Evolutionary conservation across 1,284 basidiomycete genomes (phyloP).

Genomic region (Ustilago tritici): DNA sequence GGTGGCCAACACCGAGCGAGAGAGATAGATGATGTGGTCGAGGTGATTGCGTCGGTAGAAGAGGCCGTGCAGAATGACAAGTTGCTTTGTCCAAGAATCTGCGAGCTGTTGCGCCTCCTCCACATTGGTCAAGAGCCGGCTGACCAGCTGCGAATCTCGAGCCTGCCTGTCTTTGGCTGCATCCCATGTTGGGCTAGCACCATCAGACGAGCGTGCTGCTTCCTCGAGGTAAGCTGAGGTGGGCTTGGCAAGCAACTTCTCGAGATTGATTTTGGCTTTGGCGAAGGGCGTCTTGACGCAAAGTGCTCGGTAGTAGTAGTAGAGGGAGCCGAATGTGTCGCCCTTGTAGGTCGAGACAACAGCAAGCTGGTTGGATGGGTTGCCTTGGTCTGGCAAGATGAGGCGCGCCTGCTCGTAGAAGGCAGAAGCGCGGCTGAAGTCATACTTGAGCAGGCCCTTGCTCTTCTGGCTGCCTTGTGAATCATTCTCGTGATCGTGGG

Average conservation of each 20-base stretch:
- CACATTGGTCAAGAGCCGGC: slow-evolving; percentile 24
- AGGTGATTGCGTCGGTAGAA: slow-evolving; percentile 54
- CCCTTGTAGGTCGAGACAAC: slow-evolving; percentile 86
- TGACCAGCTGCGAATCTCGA: slow-evolving; percentile 31
- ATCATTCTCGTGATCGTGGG: slow-evolving; percentile 33
- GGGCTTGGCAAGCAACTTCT: slow-evolving; percentile 70
- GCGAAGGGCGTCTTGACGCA: slow-evolving; percentile 88
- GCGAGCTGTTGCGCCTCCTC: slow-evolving; percentile 23
- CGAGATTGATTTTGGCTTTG: slow-evolving; percentile 86
- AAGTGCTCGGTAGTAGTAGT: slow-evolving; percentile 91
- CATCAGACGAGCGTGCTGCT: slow-evolving; percentile 21
- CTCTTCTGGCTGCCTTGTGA: slow-evolving; percentile 17
- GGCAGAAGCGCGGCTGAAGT: slow-evolving; percentile 57
- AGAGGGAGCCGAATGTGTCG: slow-evolving; percentile 83
- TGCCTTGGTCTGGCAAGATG: slow-evolving; percentile 70
- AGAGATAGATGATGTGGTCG: slow-evolving; percentile 49
- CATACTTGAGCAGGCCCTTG: slow-evolving; percentile 29
- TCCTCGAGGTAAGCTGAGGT: slow-evolving; percentile 42
- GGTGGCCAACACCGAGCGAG: slow-evolving; percentile 48
- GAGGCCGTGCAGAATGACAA: slow-evolving; percentile 61
- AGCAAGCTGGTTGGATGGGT: slow-evolving; percentile 93
- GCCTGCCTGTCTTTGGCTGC: slow-evolving; percentile 25
- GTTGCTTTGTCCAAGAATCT: slow-evolving; percentile 41
- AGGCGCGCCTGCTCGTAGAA: slow-evolving; percentile 65
- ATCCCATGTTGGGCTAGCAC: slow-evolving; percentile 27